Conservation (phyloP, 2,329 filamentous ascomycete species). For the Talaromyces marneffei region DNA sequence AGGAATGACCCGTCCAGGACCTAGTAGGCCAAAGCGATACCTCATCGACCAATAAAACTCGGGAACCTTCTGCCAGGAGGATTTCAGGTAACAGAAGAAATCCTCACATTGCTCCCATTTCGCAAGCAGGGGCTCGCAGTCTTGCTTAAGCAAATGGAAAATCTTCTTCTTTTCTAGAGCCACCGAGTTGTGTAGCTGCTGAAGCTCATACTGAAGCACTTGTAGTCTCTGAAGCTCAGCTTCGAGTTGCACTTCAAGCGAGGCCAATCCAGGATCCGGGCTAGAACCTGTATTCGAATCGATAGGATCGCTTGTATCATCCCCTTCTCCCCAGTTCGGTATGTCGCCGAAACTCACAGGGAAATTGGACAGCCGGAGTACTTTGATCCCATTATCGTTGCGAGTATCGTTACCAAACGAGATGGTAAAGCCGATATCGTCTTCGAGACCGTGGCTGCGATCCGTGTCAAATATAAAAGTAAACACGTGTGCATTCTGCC, state of each 20-base stretch:
- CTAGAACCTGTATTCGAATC: background rate
- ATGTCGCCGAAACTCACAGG: constrained; percentile 20
- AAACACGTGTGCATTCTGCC: constrained; percentile 24
- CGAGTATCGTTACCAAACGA: constrained; percentile 28
- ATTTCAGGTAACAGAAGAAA: constrained; percentile 27
- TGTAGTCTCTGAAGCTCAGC: constrained; percentile 23
- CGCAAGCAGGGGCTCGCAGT: constrained; percentile 22
- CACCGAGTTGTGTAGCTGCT: constrained; percentile 22
- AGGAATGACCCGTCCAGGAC: constrained; percentile 13
- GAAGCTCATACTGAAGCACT: constrained; percentile 21
- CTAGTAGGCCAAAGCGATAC: constrained; percentile 23
- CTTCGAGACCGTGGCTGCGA: constrained; percentile 17
- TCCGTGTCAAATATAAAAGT: constrained; percentile 23
- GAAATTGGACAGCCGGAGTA: constrained; percentile 24
- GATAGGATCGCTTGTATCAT: constrained; percentile 14
- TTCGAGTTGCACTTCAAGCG: constrained; percentile 16
- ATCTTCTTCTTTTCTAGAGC: constrained; percentile 24
- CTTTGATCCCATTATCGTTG: constrained; percentile 21
- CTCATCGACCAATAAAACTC: constrained; percentile 24
- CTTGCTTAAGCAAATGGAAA: constrained; percentile 23
- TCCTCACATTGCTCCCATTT: constrained; percentile 21
- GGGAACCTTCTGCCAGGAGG: constrained; percentile 25
- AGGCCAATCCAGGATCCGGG: background rate
- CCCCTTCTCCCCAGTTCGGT: constrained; percentile 20
- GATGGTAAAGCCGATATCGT: constrained; percentile 29